phyloP scores from a whole-genome alignment of 306 rosid species.

The Vigna unguiculata region DNA sequence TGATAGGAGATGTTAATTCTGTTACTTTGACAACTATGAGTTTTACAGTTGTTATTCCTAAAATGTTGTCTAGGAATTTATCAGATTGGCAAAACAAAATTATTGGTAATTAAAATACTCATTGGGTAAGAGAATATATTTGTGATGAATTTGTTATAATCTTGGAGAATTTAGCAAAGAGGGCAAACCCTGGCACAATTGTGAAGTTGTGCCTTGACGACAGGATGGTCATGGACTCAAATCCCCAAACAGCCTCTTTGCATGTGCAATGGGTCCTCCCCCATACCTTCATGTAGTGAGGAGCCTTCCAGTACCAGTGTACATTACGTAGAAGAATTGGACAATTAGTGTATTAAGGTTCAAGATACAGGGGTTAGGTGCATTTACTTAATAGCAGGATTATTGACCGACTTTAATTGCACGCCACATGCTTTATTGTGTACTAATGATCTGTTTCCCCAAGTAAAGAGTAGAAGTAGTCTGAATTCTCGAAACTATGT shows the following conservation, averaged over 20 bases:
- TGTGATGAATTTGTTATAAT: conserved; percentile 19
- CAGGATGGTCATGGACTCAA: too few relatives aligned
- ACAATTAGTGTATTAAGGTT: conserved; percentile 11
- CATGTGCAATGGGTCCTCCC: neutral
- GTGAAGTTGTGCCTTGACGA: too few relatives aligned
- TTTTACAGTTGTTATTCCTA: conserved; percentile 1
- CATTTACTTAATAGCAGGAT: conserved; percentile 26
- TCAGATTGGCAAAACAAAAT: conserved; percentile 20
- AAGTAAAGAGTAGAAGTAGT: conserved; percentile 3
- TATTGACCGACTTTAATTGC: conserved; percentile 4
- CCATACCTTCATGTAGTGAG: neutral
- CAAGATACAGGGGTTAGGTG: neutral
- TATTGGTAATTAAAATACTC: conserved; percentile 12
- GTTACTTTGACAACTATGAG: conserved; percentile 1
- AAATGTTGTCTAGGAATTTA: conserved; percentile 19
- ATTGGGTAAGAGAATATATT: neutral
- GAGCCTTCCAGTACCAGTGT: neutral
- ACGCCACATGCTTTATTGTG: neutral
- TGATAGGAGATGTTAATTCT: conserved; percentile 23
- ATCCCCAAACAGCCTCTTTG: neutral
- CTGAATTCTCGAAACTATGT: conserved; percentile 16
- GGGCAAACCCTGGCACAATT: too few relatives aligned
- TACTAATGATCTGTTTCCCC: conserved; percentile 1
- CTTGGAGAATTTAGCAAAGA: conserved; percentile 22
- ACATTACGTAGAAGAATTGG: conserved; percentile 23